phyloP scores from a whole-genome alignment of 2,329 filamentous ascomycete species.

The Stagonosporopsis chrysanthemi region DNA sequence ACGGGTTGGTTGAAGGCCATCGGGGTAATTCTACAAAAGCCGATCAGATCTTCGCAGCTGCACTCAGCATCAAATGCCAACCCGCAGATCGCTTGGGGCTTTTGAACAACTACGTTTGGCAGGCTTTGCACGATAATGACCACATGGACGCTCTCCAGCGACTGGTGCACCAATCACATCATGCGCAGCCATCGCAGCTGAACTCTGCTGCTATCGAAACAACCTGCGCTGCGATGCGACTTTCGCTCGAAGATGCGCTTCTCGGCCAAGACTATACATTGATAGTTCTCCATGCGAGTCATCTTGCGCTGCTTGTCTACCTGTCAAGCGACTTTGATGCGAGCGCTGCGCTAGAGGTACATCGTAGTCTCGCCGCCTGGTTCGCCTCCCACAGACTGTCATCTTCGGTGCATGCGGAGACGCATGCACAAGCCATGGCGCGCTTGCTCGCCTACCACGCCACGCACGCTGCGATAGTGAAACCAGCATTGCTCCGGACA shows the following conservation, averaged over 20 bases:
- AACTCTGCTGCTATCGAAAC: neutral
- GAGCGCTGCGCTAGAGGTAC: constrained; percentile 48
- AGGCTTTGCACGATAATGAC: constrained; percentile 62
- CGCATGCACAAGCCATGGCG: constrained; percentile 72
- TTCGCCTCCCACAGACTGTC: constrained; percentile 34
- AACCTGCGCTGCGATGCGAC: neutral
- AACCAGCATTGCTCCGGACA: constrained; percentile 69
- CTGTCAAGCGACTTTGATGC: constrained; percentile 56
- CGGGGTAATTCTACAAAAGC: constrained; percentile 66
- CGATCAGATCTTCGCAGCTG: constrained; percentile 70
- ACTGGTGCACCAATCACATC: constrained; percentile 28
- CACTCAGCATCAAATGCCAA: constrained; percentile 64
- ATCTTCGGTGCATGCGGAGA: constrained; percentile 60
- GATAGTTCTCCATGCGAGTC: constrained; percentile 66
- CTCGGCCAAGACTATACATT: constrained; percentile 51
- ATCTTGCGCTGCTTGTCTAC: constrained; percentile 72
- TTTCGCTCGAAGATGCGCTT: constrained; percentile 61
- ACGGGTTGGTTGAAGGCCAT: constrained; percentile 73
- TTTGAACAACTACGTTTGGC: constrained; percentile 70
- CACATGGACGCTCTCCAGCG: constrained; percentile 42
- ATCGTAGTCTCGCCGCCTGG: constrained; percentile 36
- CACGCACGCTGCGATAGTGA: constrained; percentile 68
- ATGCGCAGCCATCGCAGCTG: neutral
- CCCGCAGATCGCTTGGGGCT: constrained; percentile 61
- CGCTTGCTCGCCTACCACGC: constrained; percentile 72